Evolutionary conservation across 164 flowering plant species (phyloP), one percentile per base, ranked within the genome.

Genomic region (Aristolochia contorta): DNA sequence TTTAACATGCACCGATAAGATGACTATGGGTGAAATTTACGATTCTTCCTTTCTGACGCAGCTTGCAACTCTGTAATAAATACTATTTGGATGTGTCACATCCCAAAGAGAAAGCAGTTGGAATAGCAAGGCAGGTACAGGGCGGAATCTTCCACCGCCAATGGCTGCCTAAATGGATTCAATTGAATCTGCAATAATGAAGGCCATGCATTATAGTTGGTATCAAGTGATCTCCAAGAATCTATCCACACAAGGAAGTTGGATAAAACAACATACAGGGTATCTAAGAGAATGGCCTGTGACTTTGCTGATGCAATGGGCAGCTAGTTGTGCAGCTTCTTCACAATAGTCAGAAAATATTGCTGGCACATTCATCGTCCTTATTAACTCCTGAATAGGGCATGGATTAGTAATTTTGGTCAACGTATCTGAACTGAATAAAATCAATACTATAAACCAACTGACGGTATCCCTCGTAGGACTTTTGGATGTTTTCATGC

Each of bases 141-240:
- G 32, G 79, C 78, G 69, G 76, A 78, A 61, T 83, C 93, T 72
- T 85, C 96, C 51, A 89, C 82, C 30, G 59, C 82, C 74, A 94
- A 52, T 54, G 99, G 99, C 71, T 88, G 96, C 77, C 97, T 78
- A 67, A 91, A 94, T 57, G 99, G 99, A 67, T 94, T 94, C 61
- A 91, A 25, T 52, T 88, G 91, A 67, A 94, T 74, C 97, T 94
- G 78, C 79, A 74, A 70, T 53, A 33, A 1, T 24, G 16, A 19
- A 37, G 43, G 43, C 12, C 5, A 37, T 37, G 7, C 43, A 37
- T 10, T 7, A 3, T 37, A 37, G 43, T 37, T 37, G 7, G 43
- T 10, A 37, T 37, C 5, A 37, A 37, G 43, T 37, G 43, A 37
- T 37, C 12, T 10, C 43, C 43, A 37, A 6, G 43, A 37, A 37